Evolutionary conservation across 305 asterid genomes (phyloP), one percentile per base, ranked within the genome.

Genomic region (Fraxinus xanthoxyloides): DNA sequence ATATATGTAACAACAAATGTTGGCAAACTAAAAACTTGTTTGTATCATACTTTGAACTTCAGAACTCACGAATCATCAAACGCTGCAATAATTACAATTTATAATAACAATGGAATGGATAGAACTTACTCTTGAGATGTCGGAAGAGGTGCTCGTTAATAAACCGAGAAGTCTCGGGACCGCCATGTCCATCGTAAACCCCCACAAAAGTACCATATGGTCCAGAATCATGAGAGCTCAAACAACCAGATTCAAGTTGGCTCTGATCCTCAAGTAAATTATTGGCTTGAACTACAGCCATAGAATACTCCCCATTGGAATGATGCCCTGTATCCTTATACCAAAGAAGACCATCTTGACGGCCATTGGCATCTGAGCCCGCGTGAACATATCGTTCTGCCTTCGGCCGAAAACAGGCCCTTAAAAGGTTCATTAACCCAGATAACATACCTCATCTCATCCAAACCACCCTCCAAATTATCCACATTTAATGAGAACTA

Each of bases 381-480:
- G 87, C 32, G 82, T 89, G 94, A 77, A 86, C 87, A 78, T 75
- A 79, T 56, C 87, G 84, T 80, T 89, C 93, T 31, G 92, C 80
- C 82, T 91, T 91, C 72, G 97, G 92, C 90, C 93, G 93, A 91
- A 95, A 93, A 86, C 98, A 95, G 93, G 97, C 98, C 97, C 85
- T 86, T 86, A 93, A 85, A 85, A 93, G 87, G 90, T 92, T 91
- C 93, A 95, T 93, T 85, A 95, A 93, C 94, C 91, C 93, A 72
- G 97, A 93, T 89, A 94, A 89, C 98, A 94, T 94, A 97, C 97
- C 98, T 93, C 98, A 94, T 94, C 90, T 93, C 98, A 88, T 89
- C 95, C 90, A 88, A 87, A 92, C 79, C 83, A 90, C 91, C 91
- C 88, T 79, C 91, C 83, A 82, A 88, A 81, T 88, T 85, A 79